These are phyloP conservation scores for Singerocomus inundabilis DNA, from an alignment of 1,284 basidiomycete genomes.

Conservation along the genomic window DNA sequence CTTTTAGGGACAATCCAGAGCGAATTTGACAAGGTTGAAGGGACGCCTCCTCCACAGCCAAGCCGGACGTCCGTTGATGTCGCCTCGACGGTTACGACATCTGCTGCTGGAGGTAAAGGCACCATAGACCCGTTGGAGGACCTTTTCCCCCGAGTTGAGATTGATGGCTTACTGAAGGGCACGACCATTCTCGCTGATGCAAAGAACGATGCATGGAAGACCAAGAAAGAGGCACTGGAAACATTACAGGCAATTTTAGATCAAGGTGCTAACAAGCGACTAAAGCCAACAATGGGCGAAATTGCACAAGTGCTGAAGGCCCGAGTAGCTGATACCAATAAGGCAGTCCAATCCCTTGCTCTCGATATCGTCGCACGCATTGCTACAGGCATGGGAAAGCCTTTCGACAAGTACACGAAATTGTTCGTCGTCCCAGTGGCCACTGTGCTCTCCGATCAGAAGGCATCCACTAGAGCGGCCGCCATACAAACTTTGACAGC, in stretches of 20 bases:
- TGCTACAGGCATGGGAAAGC: conserved; percentile 91
- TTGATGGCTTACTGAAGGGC: conserved; percentile 86
- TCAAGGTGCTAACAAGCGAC: conserved; percentile 86
- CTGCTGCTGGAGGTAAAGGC: conserved; percentile 41
- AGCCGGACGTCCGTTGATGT: conserved; percentile 76
- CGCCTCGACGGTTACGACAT: conserved; percentile 44
- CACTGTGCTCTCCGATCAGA: conserved; percentile 90
- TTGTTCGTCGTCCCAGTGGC: conserved; percentile 78
- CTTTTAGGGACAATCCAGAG: conserved; percentile 86
- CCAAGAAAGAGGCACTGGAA: conserved; percentile 94
- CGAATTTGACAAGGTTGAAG: conserved; percentile 95
- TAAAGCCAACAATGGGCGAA: conserved; percentile 92
- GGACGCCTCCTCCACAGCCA: conserved; percentile 77
- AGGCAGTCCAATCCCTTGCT: conserved; percentile 88
- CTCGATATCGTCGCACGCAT: conserved; percentile 90
- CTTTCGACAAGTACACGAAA: conserved; percentile 88
- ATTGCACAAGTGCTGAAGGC: conserved; percentile 87
- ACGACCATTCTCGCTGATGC: conserved; percentile 80
- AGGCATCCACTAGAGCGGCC: conserved; percentile 80
- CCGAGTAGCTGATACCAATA: conserved; percentile 90
- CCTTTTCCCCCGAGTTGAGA: conserved; percentile 91
- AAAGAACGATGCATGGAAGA: conserved; percentile 96
- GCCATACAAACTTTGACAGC: conserved; percentile 79
- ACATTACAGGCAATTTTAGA: conserved; percentile 81
- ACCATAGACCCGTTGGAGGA: conserved; percentile 82